Evolutionary conservation across 768 basidiomycete species (phyloP), one percentile per base, ranked within the genome.

Genomic region (Tephrocybe sp.): DNA sequence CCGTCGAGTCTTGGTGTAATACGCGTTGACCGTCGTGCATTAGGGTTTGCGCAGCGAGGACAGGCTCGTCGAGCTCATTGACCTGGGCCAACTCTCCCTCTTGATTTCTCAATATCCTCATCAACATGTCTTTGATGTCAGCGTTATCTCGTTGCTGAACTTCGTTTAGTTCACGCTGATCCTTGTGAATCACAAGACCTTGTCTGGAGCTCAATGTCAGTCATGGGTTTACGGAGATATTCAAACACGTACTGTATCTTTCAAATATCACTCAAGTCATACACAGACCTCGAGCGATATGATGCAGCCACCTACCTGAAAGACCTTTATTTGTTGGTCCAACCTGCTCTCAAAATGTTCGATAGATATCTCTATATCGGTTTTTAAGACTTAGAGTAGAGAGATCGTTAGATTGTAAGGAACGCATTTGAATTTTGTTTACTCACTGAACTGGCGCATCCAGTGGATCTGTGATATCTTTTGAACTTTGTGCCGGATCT

Each of bases 11-110:
- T 19, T 51, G 50, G 11, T 40, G 50, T 12, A 51, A 8, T 55
- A 77, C 79, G 59, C 66, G 64, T 65, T 84, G 82, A 9, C 80
- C 80, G 19, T 67, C 62, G 40, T 68, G 68, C 82, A 83, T 83
- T 30, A 83, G 64, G 4, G 66, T 61, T 46, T 72, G 60, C 7
- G 75, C 81, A 15, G 60, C 71, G 38, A 60, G 66, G 22, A 71
- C 68, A 2, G 33, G 69, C 66, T 21, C 55, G 54, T 42, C 74
- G 47, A 71, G 61, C 33, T 72, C 66, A 19, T 66, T 62, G 3
- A 77, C 67, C 16, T 65, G 61, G 31, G 61, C 57, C 13, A 73
- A 61, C 44, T 75, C 72, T 45, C 61, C 63, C 7, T 16, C 21
- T 29, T 63, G 64, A 31, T 56, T 70, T 4, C 67, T 72, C 13